Conservation (phyloP, 371 early-diverging fungal species). For the Funneliformis caledonium region DNA sequence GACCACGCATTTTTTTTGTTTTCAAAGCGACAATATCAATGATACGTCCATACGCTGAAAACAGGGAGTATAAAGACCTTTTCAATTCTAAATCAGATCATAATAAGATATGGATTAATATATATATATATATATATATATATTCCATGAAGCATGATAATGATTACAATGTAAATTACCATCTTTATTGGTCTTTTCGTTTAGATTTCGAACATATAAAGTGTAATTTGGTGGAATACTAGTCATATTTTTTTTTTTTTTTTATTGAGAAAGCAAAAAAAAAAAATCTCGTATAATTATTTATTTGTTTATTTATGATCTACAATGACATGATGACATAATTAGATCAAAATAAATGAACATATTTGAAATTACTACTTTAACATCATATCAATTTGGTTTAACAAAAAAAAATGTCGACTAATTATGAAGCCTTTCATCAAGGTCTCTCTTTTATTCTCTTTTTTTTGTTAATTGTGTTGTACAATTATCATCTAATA, state of each 20-base stretch:
- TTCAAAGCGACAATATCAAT: slow-evolving; percentile 85
- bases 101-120: neutral
- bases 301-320: too few species aligned
- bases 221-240: slow-evolving; percentile 65
- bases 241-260: slow-evolving; percentile 6
- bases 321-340: too few species aligned
- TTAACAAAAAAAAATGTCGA: neutral
- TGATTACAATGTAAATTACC: slow-evolving; percentile 51
- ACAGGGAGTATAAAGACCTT: slow-evolving; percentile 72
- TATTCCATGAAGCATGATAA: neutral
- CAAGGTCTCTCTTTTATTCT: neutral
- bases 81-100: slow-evolving; percentile 61
- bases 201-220: slow-evolving; percentile 68
- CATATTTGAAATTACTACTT: too few species aligned
- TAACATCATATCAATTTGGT: too few species aligned
- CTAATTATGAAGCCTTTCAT: neutral
- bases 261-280: too few species aligned
- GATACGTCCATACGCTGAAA: slow-evolving; percentile 80
- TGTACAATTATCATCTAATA: neutral
- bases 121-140: neutral
- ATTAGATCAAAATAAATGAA: too few species aligned
- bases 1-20: slow-evolving; percentile 82
- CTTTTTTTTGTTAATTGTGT: neutral
- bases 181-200: slow-evolving; percentile 67
- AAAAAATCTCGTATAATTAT: too few species aligned